A percentile compares a stretch with the other conserved stretches of the same genome.
Evolutionary conservation across 805 yeast species (phyloP).

Genomic region (Myxozyma udenii): DNA sequence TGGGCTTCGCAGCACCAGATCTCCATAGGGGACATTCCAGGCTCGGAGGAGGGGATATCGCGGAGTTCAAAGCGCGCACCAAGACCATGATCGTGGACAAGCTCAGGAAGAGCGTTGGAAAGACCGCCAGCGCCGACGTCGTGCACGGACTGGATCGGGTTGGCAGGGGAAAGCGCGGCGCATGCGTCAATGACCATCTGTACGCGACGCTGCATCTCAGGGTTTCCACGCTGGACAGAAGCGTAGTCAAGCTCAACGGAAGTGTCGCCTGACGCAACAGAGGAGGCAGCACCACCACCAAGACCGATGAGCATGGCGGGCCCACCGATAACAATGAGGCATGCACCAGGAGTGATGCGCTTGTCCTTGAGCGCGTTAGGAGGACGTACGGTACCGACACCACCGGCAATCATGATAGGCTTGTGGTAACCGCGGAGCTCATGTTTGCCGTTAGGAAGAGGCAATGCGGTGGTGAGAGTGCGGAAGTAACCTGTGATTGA

Average conservation of each 20-base stretch:
- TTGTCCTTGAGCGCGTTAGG: constrained; percentile 83
- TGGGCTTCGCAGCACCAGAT: constrained; percentile 99
- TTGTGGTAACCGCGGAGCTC: constrained; percentile 96
- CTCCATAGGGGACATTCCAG: constrained; percentile 99
- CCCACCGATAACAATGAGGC: constrained; percentile 92
- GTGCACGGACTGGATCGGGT: constrained; percentile 91
- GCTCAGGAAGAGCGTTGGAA: constrained; percentile 94
- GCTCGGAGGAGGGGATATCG: constrained; percentile 84
- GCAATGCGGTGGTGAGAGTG: constrained; percentile 80
- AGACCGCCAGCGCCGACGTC: constrained; percentile 99
- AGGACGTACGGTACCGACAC: constrained; percentile 95
- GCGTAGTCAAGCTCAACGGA: constrained; percentile 97
- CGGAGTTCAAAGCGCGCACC: constrained; percentile 94
- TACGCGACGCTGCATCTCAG: constrained; percentile 98
- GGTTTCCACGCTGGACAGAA: constrained; percentile 98
- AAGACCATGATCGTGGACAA: constrained; percentile 92
- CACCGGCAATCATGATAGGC: constrained; percentile 99
- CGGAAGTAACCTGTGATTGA: constrained; percentile 95
- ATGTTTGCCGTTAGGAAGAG: constrained; percentile 55
- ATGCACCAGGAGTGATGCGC: constrained; percentile 86
- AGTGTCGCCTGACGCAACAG: constrained; percentile 93
- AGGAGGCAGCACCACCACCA: constrained; percentile 99
- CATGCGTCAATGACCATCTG: constrained; percentile 97
- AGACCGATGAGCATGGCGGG: constrained; percentile 96
- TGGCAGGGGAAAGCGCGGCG: constrained; percentile 67